These are phyloP conservation scores for Dothistroma pini DNA, from an alignment of 2,329 filamentous ascomycete species.

Conservation along the genomic window DNA sequence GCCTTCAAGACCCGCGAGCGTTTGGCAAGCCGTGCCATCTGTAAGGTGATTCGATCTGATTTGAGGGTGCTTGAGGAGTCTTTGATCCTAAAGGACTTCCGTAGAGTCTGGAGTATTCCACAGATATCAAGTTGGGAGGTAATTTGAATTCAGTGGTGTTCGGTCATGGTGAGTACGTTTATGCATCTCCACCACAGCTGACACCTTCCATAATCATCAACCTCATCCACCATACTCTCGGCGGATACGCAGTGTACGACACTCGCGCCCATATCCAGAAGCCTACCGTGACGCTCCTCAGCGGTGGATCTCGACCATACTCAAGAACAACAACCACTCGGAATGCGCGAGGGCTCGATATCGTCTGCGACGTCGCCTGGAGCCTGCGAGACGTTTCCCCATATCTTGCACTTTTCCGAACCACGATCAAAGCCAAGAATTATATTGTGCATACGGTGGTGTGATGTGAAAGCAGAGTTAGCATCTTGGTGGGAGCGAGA, in stretches of 20 bases:
- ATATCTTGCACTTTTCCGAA: neutral
- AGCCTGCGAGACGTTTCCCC: neutral
- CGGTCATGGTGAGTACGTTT: constrained; percentile 22
- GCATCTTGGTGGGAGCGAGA: too few relatives aligned
- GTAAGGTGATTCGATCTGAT: constrained; percentile 36
- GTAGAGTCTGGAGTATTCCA: constrained; percentile 24
- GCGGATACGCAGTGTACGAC: constrained; percentile 21
- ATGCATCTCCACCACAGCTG: neutral
- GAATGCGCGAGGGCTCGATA: neutral
- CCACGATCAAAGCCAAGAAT: too few relatives aligned
- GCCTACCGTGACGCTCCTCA: constrained; percentile 14
- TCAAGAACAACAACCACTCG: constrained; percentile 6
- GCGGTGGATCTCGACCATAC: neutral
- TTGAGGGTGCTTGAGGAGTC: constrained; percentile 13
- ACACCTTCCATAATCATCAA: constrained; percentile 18
- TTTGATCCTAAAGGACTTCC: constrained; percentile 16
- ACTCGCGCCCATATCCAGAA: constrained; percentile 24
- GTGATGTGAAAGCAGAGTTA: neutral
- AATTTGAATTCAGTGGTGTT: constrained; percentile 26
- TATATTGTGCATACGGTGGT: neutral
- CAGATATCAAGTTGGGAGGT: constrained; percentile 26
- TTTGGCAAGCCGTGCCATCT: constrained; percentile 43
- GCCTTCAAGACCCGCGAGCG: constrained; percentile 43
- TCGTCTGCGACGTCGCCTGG: neutral
- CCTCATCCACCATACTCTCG: constrained; percentile 24